phyloP scores from a whole-genome alignment of 495 filamentous ascomycete species.

The Pyrenopolyporus hunteri region DNA sequence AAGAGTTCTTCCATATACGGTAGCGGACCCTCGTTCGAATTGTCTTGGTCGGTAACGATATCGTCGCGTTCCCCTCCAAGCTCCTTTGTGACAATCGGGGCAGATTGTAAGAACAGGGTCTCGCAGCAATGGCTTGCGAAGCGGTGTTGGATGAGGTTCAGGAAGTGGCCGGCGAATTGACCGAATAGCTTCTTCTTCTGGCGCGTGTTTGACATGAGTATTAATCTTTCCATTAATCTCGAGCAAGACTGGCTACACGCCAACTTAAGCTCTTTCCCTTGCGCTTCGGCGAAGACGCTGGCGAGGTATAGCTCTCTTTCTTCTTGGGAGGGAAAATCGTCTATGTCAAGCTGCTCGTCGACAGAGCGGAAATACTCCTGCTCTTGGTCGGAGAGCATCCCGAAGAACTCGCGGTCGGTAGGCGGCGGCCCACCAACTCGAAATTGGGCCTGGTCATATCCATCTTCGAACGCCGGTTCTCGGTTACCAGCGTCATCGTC shows the following conservation, averaged over 20 bases:
- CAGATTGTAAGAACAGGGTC: conserved; percentile 83
- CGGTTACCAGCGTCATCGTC: conserved; percentile 32
- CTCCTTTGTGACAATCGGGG: conserved; percentile 76
- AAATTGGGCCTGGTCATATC: conserved; percentile 18
- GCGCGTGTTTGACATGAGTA: conserved; percentile 74
- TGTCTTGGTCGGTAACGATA: conserved; percentile 49
- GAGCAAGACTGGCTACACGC: conserved; percentile 95
- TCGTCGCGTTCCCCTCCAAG: conserved; percentile 55
- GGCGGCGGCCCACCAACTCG: conserved; percentile 33
- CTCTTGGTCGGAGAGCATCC: conserved; percentile 86
- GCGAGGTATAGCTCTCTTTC: conserved; percentile 80
- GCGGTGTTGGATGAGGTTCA: conserved; percentile 87
- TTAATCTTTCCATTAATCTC: conserved; percentile 86
- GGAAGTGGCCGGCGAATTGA: conserved; percentile 85
- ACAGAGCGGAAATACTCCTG: conserved; percentile 92
- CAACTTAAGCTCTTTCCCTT: conserved; percentile 93
- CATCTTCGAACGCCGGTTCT: conserved; percentile 40
- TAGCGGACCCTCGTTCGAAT: conserved; percentile 45
- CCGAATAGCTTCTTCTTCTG: conserved; percentile 87
- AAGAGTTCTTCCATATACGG: conserved; percentile 84
- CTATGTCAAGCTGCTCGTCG: conserved; percentile 84
- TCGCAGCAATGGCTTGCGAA: conserved; percentile 98
- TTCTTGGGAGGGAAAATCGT: conserved; percentile 79
- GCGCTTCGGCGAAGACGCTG: conserved; percentile 84
- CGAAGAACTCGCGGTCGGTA: conserved; percentile 72